phyloP scores from a whole-genome alignment of 2,329 filamentous ascomycete genomes.

The Fusarium luffae region DNA sequence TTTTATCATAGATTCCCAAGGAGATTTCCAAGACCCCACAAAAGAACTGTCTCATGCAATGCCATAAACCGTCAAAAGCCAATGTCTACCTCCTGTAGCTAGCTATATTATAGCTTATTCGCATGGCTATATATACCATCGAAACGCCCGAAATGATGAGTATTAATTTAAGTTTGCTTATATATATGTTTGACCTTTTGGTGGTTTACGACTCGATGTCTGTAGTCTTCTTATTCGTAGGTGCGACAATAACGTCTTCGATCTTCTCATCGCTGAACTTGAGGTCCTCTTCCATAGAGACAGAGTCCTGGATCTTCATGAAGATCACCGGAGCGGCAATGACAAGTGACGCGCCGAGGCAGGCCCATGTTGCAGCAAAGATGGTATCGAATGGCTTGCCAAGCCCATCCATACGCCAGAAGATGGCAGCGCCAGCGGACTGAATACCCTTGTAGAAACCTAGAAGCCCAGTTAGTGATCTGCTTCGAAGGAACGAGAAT shows the following conservation, averaged over 20 bases:
- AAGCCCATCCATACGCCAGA: constrained; percentile 45
- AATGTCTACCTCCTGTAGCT: neutral
- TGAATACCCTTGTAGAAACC: constrained; percentile 77
- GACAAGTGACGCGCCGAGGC: constrained; percentile 76
- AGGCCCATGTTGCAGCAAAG: constrained; percentile 77
- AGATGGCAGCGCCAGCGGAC: constrained; percentile 45
- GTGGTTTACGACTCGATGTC: constrained; percentile 33
- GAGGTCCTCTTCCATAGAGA: constrained; percentile 81
- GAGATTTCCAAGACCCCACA: neutral
- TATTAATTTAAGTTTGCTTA: constrained; percentile 14
- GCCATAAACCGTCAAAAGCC: constrained; percentile 3
- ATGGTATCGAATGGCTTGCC: constrained; percentile 71
- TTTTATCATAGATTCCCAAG: neutral
- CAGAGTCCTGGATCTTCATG: constrained; percentile 79
- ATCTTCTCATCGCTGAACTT: constrained; percentile 87
- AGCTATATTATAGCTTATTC: constrained; percentile 1
- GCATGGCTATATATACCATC: neutral
- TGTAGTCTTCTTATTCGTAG: constrained; percentile 24
- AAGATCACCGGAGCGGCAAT: constrained; percentile 83
- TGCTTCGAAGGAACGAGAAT: neutral
- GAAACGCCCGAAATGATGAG: constrained; percentile 14
- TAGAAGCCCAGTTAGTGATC: constrained; percentile 46
- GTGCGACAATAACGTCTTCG: constrained; percentile 67
- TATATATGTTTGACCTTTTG: neutral
- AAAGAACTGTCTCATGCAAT: neutral